These are phyloP conservation scores for Geotrichum australiense DNA, from an alignment of 1,139 yeast species.

Conservation along the genomic window DNA sequence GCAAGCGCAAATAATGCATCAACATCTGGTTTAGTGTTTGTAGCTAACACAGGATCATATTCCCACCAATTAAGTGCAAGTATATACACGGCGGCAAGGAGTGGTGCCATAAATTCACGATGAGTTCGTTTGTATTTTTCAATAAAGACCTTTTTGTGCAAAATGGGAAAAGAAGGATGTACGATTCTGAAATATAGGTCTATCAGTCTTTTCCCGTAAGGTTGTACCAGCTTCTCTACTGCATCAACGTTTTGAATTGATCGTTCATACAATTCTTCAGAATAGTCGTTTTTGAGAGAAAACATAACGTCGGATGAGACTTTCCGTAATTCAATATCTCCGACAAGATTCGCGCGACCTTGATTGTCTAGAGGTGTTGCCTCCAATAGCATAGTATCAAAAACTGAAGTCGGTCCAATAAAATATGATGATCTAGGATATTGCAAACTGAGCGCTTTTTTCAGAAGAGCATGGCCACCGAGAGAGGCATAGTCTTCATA, in stretches of 20 bases:
- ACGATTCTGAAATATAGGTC: conserved; percentile 39
- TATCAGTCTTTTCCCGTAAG: conserved; percentile 38
- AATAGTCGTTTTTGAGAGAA: conserved; percentile 32
- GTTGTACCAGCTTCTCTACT: conserved; percentile 39
- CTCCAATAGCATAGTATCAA: conserved; percentile 32
- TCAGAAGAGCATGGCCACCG: conserved; percentile 35
- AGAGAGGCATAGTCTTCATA: conserved; percentile 34
- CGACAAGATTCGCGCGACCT: conserved; percentile 32
- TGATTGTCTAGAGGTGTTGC: conserved; percentile 29
- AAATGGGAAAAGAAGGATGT: conserved; percentile 40
- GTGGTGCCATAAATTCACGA: conserved; percentile 41
- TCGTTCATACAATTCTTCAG: conserved; percentile 24
- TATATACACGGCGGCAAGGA: conserved; percentile 40
- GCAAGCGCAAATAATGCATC: conserved; percentile 36
- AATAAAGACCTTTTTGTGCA: conserved; percentile 39
- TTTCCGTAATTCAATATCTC: conserved; percentile 32
- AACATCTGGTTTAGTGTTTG: conserved; percentile 34
- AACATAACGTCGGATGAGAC: conserved; percentile 35
- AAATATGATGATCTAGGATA: conserved; percentile 36
- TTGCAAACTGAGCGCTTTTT: conserved; percentile 36
- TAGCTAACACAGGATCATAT: conserved; percentile 28
- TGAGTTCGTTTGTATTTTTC: conserved; percentile 43
- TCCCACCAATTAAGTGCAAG: conserved; percentile 42
- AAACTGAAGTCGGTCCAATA: conserved; percentile 35
- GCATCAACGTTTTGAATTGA: conserved; percentile 32